These are phyloP conservation scores for Aureobasidium sp. DNA, from an alignment of 2,329 filamentous ascomycete genomes.

Conservation along the genomic window DNA sequence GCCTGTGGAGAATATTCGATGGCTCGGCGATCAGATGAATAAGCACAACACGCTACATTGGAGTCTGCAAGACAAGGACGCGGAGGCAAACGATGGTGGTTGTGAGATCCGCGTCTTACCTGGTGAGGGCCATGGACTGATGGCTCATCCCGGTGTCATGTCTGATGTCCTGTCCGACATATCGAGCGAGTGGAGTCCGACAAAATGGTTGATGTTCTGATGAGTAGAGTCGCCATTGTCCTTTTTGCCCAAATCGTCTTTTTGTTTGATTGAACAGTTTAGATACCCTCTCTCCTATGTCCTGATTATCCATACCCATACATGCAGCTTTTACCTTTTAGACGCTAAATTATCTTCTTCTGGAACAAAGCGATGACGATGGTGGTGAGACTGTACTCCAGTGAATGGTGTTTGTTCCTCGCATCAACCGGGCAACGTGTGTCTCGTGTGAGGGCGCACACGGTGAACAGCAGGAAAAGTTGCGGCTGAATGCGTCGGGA, in stretches of 20 bases:
- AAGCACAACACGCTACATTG: conserved; percentile 15
- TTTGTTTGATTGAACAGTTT: conserved; percentile 7
- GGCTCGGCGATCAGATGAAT: conserved; percentile 87
- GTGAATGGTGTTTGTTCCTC: conserved; percentile 1
- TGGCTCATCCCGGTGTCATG: conserved; percentile 93
- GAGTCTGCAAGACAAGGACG: conserved; percentile 8
- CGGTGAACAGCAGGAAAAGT: not conserved
- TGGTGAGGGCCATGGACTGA: conserved; percentile 87
- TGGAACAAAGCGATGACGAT: not conserved
- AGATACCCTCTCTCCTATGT: conserved; percentile 9
- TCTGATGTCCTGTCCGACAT: conserved; percentile 91
- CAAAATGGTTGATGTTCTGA: conserved; percentile 5
- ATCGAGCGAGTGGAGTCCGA: conserved; percentile 65
- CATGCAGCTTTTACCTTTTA: not conserved
- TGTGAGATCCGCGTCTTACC: conserved; percentile 88
- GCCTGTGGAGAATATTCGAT: conserved; percentile 88
- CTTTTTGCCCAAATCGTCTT: not conserved
- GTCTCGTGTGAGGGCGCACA: not conserved
- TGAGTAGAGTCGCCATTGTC: not conserved
- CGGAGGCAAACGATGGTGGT: conserved; percentile 14
- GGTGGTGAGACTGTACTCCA: not conserved
- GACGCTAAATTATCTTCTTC: not conserved
- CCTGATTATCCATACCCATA: not conserved
- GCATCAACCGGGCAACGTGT: conserved; percentile 1
- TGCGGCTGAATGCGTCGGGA: conserved; percentile 3